Percentiles rank a stretch among this genome's conserved stretches.
Conservation (phyloP, 257 asterid genomes). For the Solanum pennellii region DNA sequence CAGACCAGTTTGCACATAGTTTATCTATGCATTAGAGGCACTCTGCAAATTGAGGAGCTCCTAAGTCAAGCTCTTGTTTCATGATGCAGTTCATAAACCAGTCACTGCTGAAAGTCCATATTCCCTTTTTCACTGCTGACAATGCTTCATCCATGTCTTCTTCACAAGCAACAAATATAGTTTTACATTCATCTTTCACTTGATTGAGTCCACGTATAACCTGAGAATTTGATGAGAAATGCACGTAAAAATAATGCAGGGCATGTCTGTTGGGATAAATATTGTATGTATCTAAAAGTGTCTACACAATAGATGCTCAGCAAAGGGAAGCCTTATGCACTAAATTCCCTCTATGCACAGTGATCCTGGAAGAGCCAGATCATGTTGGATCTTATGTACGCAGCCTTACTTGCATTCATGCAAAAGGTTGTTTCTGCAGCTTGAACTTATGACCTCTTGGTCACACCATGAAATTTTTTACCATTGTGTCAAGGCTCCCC, state of each 20-base stretch:
- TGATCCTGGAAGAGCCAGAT: neutral
- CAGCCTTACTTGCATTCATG: neutral
- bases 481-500: neutral
- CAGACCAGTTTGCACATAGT: neutral
- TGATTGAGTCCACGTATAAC: slow-evolving; percentile 30
- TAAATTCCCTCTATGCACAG: neutral
- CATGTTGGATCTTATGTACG: neutral
- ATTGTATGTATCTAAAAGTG: neutral
- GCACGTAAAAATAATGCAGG: neutral
- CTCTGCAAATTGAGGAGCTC: slow-evolving; percentile 73
- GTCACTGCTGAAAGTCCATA: slow-evolving; percentile 60
- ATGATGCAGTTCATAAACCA: slow-evolving; percentile 85
- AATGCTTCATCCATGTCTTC: slow-evolving; percentile 78
- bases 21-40: slow-evolving; percentile 29
- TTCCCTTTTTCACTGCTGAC: slow-evolving; percentile 51
- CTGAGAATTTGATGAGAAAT: slow-evolving; percentile 16
- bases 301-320: neutral
- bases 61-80: slow-evolving; percentile 79
- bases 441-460: neutral
- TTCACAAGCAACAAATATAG: slow-evolving; percentile 67
- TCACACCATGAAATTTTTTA: neutral
- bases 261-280: neutral
- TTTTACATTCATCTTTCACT: slow-evolving; percentile 32
- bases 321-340: neutral
- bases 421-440: neutral